phyloP scores from a whole-genome alignment of 2,329 filamentous ascomycete species.

The Trichoderma koningiopsis region DNA sequence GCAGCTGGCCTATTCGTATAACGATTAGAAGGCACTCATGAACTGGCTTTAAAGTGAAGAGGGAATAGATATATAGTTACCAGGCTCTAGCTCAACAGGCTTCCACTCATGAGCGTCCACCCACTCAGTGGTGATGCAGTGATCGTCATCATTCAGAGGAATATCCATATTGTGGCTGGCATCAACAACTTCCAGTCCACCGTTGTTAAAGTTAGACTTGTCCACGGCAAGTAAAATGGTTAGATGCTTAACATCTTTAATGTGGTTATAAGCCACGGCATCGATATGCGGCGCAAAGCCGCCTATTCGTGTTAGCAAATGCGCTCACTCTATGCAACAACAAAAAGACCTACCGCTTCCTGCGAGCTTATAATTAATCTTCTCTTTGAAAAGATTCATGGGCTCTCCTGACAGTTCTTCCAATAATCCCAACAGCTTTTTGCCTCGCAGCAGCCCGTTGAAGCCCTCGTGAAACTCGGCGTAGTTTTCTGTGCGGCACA shows the following conservation, averaged over 20 bases:
- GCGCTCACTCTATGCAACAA: not conserved
- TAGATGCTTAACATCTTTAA: conserved; percentile 13
- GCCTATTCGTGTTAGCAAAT: not conserved
- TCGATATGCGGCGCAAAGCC: conserved; percentile 13
- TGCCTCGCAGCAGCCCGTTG: not conserved
- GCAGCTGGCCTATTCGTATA: not conserved
- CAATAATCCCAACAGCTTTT: not conserved
- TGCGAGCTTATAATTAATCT: conserved; percentile 6
- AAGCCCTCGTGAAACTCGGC: not conserved
- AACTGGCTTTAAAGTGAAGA: accelerated
- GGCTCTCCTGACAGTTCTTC: conserved; percentile 6
- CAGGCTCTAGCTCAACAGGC: conserved; percentile 6
- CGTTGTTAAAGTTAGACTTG: not conserved
- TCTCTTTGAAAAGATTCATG: conserved; percentile 5
- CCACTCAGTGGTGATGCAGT: not conserved
- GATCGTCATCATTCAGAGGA: conserved; percentile 1
- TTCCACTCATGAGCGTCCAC: conserved; percentile 4
- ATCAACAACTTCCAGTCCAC: conserved; percentile 6
- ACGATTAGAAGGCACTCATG: not conserved
- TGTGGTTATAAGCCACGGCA: conserved; percentile 9
- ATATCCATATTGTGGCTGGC: conserved; percentile 10
- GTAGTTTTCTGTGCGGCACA: conserved; percentile 8
- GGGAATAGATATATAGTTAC: not conserved
- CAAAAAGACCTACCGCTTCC: not conserved
- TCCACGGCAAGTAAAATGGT: conserved; percentile 9